Conservation (phyloP, 192 early-diverging fungal genomes). For the Backusella psychrophila region DNA sequence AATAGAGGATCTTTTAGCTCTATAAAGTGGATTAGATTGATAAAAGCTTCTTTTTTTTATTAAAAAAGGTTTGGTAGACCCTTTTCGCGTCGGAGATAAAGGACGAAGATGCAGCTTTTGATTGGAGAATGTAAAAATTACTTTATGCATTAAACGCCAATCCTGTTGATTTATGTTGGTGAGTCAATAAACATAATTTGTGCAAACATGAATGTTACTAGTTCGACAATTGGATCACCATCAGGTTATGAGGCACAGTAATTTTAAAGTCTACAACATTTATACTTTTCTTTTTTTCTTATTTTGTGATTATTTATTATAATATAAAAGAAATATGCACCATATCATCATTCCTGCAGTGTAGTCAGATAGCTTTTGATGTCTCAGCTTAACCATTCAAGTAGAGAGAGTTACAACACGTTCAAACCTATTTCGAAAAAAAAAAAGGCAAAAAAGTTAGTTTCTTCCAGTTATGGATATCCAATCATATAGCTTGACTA, state of each 20-base stretch:
- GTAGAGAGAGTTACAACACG: not conserved
- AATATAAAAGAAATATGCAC: not conserved
- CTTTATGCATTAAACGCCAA: constrained; percentile 1
- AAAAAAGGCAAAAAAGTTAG: constrained; percentile 5
- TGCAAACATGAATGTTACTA: not conserved
- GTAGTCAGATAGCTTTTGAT: not conserved
- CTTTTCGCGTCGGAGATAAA: constrained; percentile 1
- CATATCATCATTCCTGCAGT: not conserved
- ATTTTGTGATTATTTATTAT: no score
- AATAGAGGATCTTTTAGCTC: not conserved
- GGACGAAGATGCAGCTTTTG: not conserved
- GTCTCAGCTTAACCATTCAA: not conserved
- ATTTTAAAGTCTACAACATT: not conserved
- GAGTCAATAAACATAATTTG: not conserved
- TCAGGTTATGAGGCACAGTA: not conserved
- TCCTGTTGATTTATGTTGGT: constrained; percentile 1
- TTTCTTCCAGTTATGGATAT: constrained; percentile 8
- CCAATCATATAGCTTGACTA: constrained; percentile 16
- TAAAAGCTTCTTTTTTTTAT: not conserved
- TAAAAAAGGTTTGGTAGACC: not conserved
- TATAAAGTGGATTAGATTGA: not conserved
- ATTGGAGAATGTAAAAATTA: not conserved
- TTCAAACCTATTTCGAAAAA: not conserved
- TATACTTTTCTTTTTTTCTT: not conserved
- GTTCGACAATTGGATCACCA: not conserved